Conservation (phyloP, 768 basidiomycete genomes). For the Mycena albidolilacea region DNA sequence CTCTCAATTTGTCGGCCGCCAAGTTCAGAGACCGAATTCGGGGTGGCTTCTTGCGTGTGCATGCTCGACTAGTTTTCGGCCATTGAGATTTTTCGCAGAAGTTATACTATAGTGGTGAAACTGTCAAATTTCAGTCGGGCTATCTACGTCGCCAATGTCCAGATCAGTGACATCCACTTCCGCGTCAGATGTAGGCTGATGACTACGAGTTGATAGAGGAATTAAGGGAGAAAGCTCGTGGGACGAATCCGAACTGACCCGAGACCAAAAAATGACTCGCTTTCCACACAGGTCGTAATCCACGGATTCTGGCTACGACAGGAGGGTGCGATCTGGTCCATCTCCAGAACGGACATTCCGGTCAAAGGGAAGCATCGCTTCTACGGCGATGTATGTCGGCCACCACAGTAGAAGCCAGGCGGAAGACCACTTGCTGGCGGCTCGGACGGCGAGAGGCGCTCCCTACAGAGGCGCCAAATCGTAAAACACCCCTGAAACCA, state of each 20-base stretch:
- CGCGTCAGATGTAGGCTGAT: too few species aligned
- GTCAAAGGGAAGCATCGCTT: neutral
- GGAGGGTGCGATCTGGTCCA: neutral
- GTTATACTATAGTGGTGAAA: too few species aligned
- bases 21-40: too few species aligned
- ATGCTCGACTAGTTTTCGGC: too few species aligned
- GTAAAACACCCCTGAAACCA: neutral
- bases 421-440: neutral
- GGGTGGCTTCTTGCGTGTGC: too few species aligned
- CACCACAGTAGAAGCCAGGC: neutral
- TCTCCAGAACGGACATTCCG: neutral
- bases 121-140: too few species aligned
- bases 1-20: too few species aligned
- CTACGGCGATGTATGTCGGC: neutral
- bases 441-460: neutral
- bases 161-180: too few species aligned
- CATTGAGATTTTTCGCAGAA: too few species aligned
- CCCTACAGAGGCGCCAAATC: neutral
- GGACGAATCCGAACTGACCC: neutral
- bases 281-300: neutral
- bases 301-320: neutral
- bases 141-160: too few species aligned
- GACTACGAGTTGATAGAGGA: neutral
- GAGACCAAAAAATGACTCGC: neutral
- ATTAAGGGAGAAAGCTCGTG: neutral